Base-by-base conservation (phyloP, 1,139 yeast genomes). In the Geotrichum aggregatum region DNA sequence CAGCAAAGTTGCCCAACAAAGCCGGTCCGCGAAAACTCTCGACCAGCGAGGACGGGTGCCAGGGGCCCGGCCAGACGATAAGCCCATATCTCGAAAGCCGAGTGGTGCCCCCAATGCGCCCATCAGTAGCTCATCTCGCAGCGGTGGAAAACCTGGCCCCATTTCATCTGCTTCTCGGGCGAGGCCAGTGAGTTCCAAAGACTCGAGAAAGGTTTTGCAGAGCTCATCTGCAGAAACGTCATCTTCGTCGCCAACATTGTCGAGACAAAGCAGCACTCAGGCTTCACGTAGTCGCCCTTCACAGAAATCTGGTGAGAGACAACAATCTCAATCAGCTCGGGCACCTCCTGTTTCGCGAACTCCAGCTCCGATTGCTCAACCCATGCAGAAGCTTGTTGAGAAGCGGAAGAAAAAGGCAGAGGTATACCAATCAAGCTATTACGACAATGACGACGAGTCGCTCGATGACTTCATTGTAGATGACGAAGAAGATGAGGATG, bases 401-500 rank as follows among this genome's bases (percentile, higher is more conserved):
- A 59, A 57, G 47, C 48, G 54, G 3, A 49, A 47, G 35, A 49
- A 50, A 5, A 34, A 39, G 31, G 53, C 47, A 28, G 50, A 50
- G 36, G 43, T 10, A 8, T 18, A 16, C 11, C 42, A 19, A 7
- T 28, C 16, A 31, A 16, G 24, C 36, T 38, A 42, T 16, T 54
- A 55, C 39, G 47, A 58, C 14, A 61, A 61, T 3, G 67, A 62
- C 11, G 72, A 66, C 5, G 65, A 59, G 16, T 68, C 68, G 4
- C 52, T 67, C 44, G 70, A 64, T 47, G 72, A 65, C 43, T 70
- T 71, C 54, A 62, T 71, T 31, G 74, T 65, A 6, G 62, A 60
- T 33, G 72, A 68, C 49, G 71, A 67, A 2, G 56, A 67, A 2
- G 69, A 61, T 8, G 66, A 59, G 10, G 59, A 50, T 3, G 62